phyloP scores from a whole-genome alignment of 1,284 basidiomycete species.

The Papiliotrema flavescens region DNA sequence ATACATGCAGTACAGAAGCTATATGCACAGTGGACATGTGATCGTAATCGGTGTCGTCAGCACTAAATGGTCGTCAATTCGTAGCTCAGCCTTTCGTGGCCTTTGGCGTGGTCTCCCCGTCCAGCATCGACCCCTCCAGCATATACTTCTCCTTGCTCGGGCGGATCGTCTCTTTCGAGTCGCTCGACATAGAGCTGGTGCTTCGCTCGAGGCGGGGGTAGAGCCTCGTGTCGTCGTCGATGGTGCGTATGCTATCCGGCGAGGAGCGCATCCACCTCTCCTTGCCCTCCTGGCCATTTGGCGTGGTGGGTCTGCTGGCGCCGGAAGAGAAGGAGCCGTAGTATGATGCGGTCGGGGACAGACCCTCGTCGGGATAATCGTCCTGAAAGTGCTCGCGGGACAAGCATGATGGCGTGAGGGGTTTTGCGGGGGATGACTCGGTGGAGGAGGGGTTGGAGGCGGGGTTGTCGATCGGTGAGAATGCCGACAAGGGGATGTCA shows the following conservation, averaged over 20 bases:
- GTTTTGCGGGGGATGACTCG: conserved; percentile 1
- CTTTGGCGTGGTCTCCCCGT: conserved; percentile 12
- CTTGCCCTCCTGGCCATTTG: neutral
- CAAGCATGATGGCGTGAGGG: neutral
- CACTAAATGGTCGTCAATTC: neutral
- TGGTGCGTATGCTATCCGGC: neutral
- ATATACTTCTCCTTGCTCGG: neutral
- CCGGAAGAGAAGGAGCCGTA: neutral
- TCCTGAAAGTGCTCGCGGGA: neutral
- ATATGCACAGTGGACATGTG: too few species aligned
- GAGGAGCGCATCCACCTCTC: neutral
- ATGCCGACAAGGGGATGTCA: conserved; percentile 30
- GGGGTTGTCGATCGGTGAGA: conserved; percentile 24
- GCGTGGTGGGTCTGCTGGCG: neutral
- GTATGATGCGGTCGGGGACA: conserved; percentile 5
- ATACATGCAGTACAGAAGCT: too few species aligned
- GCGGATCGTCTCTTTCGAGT: conserved; percentile 14
- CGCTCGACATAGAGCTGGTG: conserved; percentile 3
- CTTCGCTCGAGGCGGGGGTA: conserved; percentile 2
- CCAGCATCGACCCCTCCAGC: neutral
- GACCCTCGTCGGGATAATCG: neutral
- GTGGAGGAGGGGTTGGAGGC: conserved; percentile 5
- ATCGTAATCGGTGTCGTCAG: too few species aligned
- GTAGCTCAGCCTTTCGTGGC: conserved; percentile 4
- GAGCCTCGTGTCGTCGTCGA: neutral